Evolutionary conservation across 2,329 filamentous ascomycete species (phyloP).

Genomic region (Talaromyces rugulosus): DNA sequence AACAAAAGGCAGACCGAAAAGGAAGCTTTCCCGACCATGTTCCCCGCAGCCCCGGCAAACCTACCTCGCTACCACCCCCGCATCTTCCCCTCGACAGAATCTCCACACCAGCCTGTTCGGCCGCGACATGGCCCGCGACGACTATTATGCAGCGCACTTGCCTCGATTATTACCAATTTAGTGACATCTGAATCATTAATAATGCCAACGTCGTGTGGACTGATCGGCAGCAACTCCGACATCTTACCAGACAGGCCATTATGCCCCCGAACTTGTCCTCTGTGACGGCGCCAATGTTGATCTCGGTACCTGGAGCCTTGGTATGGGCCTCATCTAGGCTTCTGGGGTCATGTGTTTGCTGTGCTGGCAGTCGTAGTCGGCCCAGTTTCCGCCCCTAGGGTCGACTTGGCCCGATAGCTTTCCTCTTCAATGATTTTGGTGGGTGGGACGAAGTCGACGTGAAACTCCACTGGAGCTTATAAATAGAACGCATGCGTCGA

Average conservation of each 20-base stretch:
- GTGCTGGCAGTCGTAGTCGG: neutral
- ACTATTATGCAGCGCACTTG: neutral
- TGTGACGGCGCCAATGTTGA: neutral
- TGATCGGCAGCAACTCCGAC: neutral
- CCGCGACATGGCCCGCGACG: neutral
- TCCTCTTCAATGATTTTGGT: neutral
- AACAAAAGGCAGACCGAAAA: neutral
- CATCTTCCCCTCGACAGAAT: neutral
- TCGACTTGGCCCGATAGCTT: neutral
- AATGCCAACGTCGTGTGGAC: neutral
- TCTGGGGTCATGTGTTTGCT: neutral
- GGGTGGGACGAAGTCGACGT: neutral
- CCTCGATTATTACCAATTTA: neutral
- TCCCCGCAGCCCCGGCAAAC: neutral
- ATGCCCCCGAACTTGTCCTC: neutral
- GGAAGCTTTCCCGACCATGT: neutral
- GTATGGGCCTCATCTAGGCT: neutral
- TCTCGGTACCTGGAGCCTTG: neutral
- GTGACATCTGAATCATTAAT: neutral
- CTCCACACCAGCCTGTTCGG: neutral
- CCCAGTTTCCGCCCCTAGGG: neutral
- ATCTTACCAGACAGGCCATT: neutral
- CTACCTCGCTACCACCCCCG: neutral
- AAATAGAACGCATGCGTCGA: neutral
- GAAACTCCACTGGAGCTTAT: neutral